Conservation (phyloP, 345 rosid genomes). For the Garcia nutans region DNA sequence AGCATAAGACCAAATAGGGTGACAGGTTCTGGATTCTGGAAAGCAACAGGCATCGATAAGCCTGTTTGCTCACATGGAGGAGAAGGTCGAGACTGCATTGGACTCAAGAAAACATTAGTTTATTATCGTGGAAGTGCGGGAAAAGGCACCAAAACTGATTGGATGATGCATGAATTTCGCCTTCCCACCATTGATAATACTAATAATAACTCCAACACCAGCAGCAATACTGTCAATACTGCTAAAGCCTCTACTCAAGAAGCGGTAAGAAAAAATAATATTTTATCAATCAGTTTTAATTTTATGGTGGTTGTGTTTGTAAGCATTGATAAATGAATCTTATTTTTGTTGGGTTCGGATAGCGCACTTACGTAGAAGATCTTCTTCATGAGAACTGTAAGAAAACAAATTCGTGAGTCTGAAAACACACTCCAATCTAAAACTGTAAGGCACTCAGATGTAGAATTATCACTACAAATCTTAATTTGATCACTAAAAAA, state of each 20-base stretch:
- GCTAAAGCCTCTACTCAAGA: constrained; percentile 39
- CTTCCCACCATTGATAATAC: constrained; percentile 44
- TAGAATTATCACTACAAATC: no score
- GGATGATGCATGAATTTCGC: constrained; percentile 99
- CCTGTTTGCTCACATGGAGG: constrained; percentile 46
- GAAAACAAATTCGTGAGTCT: no score
- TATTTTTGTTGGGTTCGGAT: no score
- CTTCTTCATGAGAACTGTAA: no score
- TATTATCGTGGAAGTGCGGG: constrained; percentile 89
- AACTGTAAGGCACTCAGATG: no score
- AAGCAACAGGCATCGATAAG: constrained; percentile 95
- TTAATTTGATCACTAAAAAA: no score
- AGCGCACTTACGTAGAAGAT: no score
- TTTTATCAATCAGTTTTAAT: no score
- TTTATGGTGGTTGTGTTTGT: no score
- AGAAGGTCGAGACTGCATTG: constrained; percentile 51
- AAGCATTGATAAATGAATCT: no score
- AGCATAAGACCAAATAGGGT: constrained; percentile 93
- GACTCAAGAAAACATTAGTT: constrained; percentile 88
- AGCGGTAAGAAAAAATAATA: constrained; percentile 55
- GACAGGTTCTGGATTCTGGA: constrained; percentile 95
- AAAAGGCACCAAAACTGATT: constrained; percentile 92
- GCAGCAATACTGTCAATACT: neutral
- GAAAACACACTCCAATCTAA: no score
- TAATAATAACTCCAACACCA: neutral